Conservation (phyloP, 495 filamentous ascomycete species). For the Beverwykella pulmonaria region DNA sequence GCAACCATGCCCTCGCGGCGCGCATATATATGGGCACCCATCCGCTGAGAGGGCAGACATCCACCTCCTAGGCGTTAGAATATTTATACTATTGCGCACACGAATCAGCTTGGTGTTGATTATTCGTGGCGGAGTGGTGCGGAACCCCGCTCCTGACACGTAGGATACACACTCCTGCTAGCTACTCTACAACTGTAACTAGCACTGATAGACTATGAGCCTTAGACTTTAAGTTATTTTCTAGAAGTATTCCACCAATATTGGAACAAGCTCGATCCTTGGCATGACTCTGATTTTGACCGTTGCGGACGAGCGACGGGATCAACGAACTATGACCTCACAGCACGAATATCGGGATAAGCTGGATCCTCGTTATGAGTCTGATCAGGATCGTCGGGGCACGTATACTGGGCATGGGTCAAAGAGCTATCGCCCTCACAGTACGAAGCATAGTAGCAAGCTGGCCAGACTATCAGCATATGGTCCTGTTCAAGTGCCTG, state of each 20-base stretch:
- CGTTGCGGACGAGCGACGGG: neutral
- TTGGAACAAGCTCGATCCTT: conserved; percentile 25
- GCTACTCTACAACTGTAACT: too few species aligned
- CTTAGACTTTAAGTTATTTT: too few species aligned
- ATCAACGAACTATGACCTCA: conserved; percentile 15
- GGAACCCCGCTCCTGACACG: too few species aligned
- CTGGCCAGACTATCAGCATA: conserved; percentile 13
- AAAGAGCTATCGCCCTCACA: conserved; percentile 24
- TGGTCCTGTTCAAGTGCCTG: neutral
- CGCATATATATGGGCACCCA: too few species aligned
- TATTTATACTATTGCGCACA: too few species aligned
- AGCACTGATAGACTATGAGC: too few species aligned
- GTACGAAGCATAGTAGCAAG: conserved; percentile 20
- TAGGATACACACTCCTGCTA: too few species aligned
- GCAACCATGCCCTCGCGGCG: too few species aligned
- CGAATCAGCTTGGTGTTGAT: too few species aligned
- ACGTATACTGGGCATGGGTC: conserved; percentile 1
- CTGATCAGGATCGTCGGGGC: conserved; percentile 15
- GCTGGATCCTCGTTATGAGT: conserved; percentile 7
- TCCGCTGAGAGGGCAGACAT: too few species aligned
- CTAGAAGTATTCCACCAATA: conserved; percentile 12
- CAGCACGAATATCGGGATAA: conserved; percentile 15
- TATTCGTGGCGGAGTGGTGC: too few species aligned
- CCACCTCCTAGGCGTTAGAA: too few species aligned
- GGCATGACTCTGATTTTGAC: conserved; percentile 11